Base-by-base conservation (phyloP, 2,329 filamentous ascomycete species). In the Zymoseptoria passerinii region DNA sequence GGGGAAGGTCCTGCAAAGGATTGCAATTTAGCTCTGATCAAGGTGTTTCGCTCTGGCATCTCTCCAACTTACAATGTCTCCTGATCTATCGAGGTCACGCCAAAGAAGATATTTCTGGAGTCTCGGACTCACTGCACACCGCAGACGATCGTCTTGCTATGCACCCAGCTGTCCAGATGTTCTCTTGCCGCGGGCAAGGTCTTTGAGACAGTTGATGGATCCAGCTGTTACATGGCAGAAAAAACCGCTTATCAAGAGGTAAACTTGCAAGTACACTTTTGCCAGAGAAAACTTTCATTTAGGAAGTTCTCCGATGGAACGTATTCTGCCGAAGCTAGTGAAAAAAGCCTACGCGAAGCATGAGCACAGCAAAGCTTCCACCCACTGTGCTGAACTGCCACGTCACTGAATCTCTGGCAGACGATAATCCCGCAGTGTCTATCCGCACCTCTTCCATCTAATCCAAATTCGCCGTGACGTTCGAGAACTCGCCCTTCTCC, bases 401-500 rank as follows among this genome's bases (percentile, higher is more conserved):
- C 35, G 13, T 44, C 35, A 44, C 35, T 44, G 35, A 13, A 16
- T 44, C 35, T 13, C 35, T 44, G 13, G 35, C 35, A 13, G 35
- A 44, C 35, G 35, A 44, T 44, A 7, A 5, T 16, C 35, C n/a
- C 2, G n/a, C 35, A 44, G 35, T 13, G n/a, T 52, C 50, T 18
- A 13, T 52, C 50, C 20, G n/a, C 50, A 29, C 40, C 27, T 51
- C 23, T 23, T 23, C 40, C 27, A n/a, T 57, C 54, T 64, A 69
- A 3, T 67, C 64, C 72, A 95, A 74, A 70, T 86, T 79, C 69
- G 88, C 89, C 59, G 90, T 95, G 56, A 96, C 92, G 74, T 96
- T 96, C 64, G 88, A 92, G 76, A 99, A 99, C 80, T 99, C 94
- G 75, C 92, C 92, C 84, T 95, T 95, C 75, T 96, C 88, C 71